Percentiles rank a stretch among this genome's conserved stretches.
Conservation (phyloP, 164 flowering plant genomes). For the Vitis riparia region DNA sequence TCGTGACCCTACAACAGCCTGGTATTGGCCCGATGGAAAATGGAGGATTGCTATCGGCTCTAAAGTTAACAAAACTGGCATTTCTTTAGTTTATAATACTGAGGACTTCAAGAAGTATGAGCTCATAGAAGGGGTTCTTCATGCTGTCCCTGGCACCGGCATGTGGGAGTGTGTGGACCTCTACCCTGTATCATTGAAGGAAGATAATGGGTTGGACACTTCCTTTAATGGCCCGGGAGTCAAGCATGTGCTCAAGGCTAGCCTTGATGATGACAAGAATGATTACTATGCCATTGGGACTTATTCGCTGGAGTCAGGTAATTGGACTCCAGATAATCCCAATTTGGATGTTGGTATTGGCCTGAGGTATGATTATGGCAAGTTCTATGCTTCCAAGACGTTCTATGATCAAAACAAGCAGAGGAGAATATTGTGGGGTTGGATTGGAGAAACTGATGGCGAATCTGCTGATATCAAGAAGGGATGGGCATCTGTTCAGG, state of each 20-base stretch:
- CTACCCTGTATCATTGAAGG: conserved; percentile 57
- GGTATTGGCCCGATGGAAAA: conserved; percentile 52
- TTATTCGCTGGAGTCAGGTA: conserved; percentile 34
- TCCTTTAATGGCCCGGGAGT: conserved; percentile 57
- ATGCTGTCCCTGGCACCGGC: conserved; percentile 69
- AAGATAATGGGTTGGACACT: conserved; percentile 57
- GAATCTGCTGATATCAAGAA: conserved; percentile 57
- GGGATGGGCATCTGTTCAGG: conserved; percentile 80
- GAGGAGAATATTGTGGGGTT: conserved; percentile 84
- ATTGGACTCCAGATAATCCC: conserved; percentile 71
- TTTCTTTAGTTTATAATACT: conserved; percentile 66
- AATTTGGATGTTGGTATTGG: conserved; percentile 72
- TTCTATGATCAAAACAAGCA: conserved; percentile 66
- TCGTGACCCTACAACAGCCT: conserved; percentile 86
- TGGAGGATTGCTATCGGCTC: conserved; percentile 77
- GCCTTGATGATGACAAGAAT: conserved; percentile 61
- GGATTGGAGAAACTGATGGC: conserved; percentile 74
- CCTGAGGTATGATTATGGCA: conserved; percentile 66
- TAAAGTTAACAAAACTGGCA: conserved; percentile 53
- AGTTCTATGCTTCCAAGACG: conserved; percentile 80
- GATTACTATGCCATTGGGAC: conserved; percentile 83
- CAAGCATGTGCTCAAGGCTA: conserved; percentile 77
- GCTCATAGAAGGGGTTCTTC: conserved; percentile 39
- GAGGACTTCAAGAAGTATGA: conserved; percentile 52
- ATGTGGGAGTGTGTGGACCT: conserved; percentile 99